These are phyloP conservation scores for Pyrus hybrid DNA, from an alignment of 331 rosid species.

Conservation along the genomic window DNA sequence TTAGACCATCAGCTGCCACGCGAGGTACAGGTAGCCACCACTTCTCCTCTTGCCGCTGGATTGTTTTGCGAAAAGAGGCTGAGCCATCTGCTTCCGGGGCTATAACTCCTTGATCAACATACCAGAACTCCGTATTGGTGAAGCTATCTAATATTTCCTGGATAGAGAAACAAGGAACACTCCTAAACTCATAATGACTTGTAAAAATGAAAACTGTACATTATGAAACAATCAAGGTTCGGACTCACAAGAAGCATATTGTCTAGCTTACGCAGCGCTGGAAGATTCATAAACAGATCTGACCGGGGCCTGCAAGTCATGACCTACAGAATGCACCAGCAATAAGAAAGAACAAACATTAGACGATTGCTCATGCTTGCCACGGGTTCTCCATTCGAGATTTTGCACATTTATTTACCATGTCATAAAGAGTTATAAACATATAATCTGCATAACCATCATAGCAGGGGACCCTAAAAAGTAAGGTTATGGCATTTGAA, in stretches of 20 bases:
- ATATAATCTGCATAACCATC: too few species aligned
- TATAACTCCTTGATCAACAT: conserved; percentile 48
- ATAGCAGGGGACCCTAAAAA: background rate
- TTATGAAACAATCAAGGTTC: background rate
- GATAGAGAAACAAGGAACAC: background rate
- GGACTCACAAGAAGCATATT: conserved; percentile 44
- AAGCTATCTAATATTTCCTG: conserved; percentile 46
- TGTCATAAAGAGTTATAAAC: background rate
- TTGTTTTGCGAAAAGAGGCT: conserved; percentile 35
- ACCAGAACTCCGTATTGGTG: conserved; percentile 45
- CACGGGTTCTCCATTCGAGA: background rate
- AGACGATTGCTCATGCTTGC: background rate
- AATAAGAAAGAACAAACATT: background rate
- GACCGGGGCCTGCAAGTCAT: conserved; percentile 50
- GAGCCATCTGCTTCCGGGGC: conserved; percentile 45
- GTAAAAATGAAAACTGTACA: background rate
- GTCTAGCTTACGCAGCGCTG: conserved; percentile 40
- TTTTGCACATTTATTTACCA: background rate
- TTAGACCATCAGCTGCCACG: conserved; percentile 40
- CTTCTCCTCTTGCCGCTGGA: conserved; percentile 52
- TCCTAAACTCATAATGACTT: background rate
- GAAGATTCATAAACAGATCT: conserved; percentile 40
- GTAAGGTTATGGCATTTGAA: background rate
- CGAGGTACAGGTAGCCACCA: conserved; percentile 64
- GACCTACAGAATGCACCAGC: conserved; percentile 23